These are phyloP conservation scores for Plasmodium chabaudi DNA, from an alignment of 169 alveolate genomes.

Conservation along the genomic window DNA sequence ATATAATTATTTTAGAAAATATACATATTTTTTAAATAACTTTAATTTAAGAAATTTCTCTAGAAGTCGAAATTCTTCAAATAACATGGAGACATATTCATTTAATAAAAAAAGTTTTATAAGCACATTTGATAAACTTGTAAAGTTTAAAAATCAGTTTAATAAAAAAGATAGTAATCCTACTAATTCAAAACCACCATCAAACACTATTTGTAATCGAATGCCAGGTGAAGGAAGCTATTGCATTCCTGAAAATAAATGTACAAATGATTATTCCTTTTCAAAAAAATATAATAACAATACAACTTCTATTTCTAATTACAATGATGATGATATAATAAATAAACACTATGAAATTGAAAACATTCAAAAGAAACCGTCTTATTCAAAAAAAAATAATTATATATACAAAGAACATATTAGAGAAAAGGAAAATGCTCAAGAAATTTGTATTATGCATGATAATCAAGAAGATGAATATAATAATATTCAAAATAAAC, in stretches of 20 bases:
- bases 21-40: slow-evolving; percentile 52
- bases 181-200: slow-evolving; percentile 2
- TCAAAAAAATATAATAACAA: neutral
- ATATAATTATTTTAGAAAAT: slow-evolving; percentile 59
- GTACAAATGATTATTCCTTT: slow-evolving; percentile 1
- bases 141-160: slow-evolving; percentile 28
- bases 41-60: slow-evolving; percentile 31
- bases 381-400: neutral
- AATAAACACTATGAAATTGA: neutral
- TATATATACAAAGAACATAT: neutral
- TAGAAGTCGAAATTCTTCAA: slow-evolving; percentile 11
- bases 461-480: neutral
- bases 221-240: slow-evolving; percentile 10
- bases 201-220: slow-evolving; percentile 26
- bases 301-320: neutral
- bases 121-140: slow-evolving; percentile 40
- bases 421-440: neutral
- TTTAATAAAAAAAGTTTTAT: slow-evolving; percentile 28
- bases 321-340: neutral
- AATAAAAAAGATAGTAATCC: slow-evolving; percentile 8
- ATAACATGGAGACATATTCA: slow-evolving; percentile 21
- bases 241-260: neutral
- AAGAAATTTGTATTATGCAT: neutral
- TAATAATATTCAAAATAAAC: neutral
- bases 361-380: neutral